phyloP scores from a whole-genome alignment of 495 filamentous ascomycete genomes.

The Ramalina intermedia region DNA sequence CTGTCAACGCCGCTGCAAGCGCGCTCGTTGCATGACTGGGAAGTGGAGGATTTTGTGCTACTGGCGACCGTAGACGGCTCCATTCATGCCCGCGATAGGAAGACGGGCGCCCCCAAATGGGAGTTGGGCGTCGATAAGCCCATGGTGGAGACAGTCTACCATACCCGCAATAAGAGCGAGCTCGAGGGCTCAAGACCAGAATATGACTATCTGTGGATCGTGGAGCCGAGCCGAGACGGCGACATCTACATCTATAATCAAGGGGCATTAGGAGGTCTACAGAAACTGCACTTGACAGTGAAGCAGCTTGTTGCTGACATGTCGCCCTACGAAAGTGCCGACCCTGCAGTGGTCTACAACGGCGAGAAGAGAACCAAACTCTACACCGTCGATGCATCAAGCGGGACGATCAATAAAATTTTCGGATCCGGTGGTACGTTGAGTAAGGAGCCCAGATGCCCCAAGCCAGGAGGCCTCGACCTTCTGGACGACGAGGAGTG shows the following conservation, averaged over 20 bases:
- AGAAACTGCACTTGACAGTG: conserved; percentile 58
- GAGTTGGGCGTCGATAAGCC: conserved; percentile 66
- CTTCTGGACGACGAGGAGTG: conserved; percentile 54
- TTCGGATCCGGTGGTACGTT: conserved; percentile 46
- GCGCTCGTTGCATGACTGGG: conserved; percentile 96
- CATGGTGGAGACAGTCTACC: conserved; percentile 80
- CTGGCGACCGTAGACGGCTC: conserved; percentile 98
- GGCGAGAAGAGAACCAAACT: conserved; percentile 67
- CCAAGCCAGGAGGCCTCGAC: conserved; percentile 44
- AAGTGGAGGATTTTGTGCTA: conserved; percentile 99
- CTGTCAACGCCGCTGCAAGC: conserved; percentile 70
- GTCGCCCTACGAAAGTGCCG: conserved; percentile 49
- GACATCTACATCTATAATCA: conserved; percentile 77
- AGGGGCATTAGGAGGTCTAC: conserved; percentile 40
- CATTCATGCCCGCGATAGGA: conserved; percentile 82
- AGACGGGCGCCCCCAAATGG: conserved; percentile 72
- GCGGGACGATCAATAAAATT: conserved; percentile 53
- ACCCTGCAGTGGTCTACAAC: conserved; percentile 63
- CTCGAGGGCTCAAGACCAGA: conserved; percentile 40
- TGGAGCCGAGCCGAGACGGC: conserved; percentile 82
- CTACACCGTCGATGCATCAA: conserved; percentile 72
- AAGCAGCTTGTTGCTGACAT: conserved; percentile 59
- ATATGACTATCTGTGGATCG: conserved; percentile 87
- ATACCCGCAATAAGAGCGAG: conserved; percentile 52
- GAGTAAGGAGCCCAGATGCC: conserved; percentile 33